Evolutionary conservation across 495 filamentous ascomycete genomes (phyloP).

Genomic region (Tuber brumale): DNA sequence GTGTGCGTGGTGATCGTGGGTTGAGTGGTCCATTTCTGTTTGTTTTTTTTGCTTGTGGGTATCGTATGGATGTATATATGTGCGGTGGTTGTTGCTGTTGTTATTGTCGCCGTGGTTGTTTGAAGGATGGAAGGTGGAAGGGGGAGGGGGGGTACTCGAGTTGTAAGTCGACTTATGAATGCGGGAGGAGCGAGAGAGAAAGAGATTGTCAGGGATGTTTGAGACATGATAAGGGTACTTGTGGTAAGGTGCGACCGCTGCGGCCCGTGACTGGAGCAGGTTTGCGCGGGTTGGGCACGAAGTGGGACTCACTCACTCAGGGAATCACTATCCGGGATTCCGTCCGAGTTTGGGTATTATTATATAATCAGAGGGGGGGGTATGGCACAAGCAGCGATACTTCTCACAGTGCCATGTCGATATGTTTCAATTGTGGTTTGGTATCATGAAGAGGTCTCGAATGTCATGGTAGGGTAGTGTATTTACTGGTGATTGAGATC

Average conservation of each 20-base stretch:
- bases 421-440: too few species aligned
- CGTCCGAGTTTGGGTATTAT: not conserved
- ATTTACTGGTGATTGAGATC: too few species aligned
- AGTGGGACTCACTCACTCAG: not conserved
- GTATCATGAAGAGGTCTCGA: too few species aligned
- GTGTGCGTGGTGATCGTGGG: slow-evolving; percentile 46
- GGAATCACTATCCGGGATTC: not conserved
- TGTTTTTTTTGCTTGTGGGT: not conserved
- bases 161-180: not conserved
- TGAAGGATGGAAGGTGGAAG: not conserved
- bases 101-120: not conserved
- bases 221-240: not conserved
- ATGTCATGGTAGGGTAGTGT: too few species aligned
- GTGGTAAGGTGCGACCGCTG: not conserved
- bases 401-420: too few species aligned
- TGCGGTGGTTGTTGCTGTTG: not conserved
- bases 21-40: slow-evolving; percentile 46
- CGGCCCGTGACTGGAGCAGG: not conserved
- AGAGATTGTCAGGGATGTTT: not conserved
- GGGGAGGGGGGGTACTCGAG: not conserved
- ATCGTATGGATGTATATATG: not conserved
- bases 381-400: too few species aligned
- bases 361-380: too few species aligned
- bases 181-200: not conserved
- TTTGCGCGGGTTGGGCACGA: not conserved